These are phyloP conservation scores for Starmerella potacharoeniae DNA, from an alignment of 805 yeast species.

Conservation along the genomic window DNA sequence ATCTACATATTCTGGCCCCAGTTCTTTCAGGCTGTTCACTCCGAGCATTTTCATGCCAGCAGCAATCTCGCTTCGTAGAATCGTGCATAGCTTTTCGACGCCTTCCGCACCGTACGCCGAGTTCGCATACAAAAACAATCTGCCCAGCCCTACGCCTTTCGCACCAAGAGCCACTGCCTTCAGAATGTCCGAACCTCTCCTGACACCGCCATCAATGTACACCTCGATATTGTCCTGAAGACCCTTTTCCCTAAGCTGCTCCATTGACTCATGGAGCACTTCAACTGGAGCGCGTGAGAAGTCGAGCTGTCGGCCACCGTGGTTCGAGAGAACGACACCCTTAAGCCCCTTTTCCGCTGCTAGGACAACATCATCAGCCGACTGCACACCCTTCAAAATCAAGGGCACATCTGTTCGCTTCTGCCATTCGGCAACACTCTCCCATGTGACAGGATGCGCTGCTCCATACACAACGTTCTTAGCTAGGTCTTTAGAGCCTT, in stretches of 20 bases:
- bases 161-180: constrained; percentile 73
- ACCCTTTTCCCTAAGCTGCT: constrained; percentile 27
- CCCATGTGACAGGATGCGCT: constrained; percentile 29
- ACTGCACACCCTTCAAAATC: constrained; percentile 68
- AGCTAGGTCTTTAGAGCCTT: constrained; percentile 77
- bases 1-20: constrained; percentile 55
- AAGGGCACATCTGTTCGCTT: constrained; percentile 28
- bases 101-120: constrained; percentile 70
- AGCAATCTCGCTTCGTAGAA: constrained; percentile 56
- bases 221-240: constrained; percentile 43
- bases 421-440: constrained; percentile 30
- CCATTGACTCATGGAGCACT: constrained; percentile 59
- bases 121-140: constrained; percentile 67
- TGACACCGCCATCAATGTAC: constrained; percentile 64
- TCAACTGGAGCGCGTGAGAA: constrained; percentile 62
- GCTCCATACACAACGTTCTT: constrained; percentile 43
- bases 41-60: constrained; percentile 75
- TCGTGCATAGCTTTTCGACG: constrained; percentile 49
- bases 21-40: constrained; percentile 48
- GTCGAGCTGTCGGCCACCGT: constrained; percentile 84
- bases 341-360: constrained; percentile 63
- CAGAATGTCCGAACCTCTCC: constrained; percentile 62
- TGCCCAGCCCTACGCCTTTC: constrained; percentile 60
- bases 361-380: constrained; percentile 61
- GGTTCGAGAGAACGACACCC: constrained; percentile 75